phyloP scores from a whole-genome alignment of 805 yeast genomes.

The Yarrowia sp. region DNA sequence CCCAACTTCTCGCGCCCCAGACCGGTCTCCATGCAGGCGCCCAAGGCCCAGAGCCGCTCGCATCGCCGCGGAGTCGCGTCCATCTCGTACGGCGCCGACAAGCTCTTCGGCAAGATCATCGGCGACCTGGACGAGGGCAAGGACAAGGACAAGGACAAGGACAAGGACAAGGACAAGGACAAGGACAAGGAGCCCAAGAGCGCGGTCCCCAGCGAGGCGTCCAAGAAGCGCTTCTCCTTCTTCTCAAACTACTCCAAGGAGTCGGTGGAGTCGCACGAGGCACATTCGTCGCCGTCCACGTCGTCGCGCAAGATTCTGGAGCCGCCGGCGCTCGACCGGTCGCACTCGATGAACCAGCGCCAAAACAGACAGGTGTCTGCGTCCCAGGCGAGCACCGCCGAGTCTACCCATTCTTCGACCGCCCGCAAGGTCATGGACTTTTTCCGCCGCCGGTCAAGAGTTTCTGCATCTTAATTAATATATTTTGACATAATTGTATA shows the following conservation, averaged over 20 bases:
- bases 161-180: neutral
- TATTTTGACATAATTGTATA: neutral
- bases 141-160: neutral
- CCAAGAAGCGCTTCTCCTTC: slow-evolving; percentile 23
- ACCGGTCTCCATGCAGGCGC: slow-evolving; percentile 26
- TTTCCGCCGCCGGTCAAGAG: slow-evolving; percentile 41
- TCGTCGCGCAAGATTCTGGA: slow-evolving; percentile 30
- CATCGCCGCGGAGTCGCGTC: slow-evolving; percentile 34
- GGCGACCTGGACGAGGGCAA: slow-evolving; percentile 24
- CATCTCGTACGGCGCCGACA: slow-evolving; percentile 35
- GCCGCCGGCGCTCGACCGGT: slow-evolving; percentile 30
- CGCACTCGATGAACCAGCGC: slow-evolving; percentile 30
- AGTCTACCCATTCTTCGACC: slow-evolving; percentile 33
- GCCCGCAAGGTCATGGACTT: slow-evolving; percentile 41
- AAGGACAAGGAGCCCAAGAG: neutral
- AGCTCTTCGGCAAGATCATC: slow-evolving; percentile 32
- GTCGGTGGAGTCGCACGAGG: slow-evolving; percentile 2
- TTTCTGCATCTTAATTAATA: slow-evolving; percentile 30
- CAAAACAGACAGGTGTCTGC: slow-evolving; percentile 28
- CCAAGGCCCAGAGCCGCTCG: slow-evolving; percentile 7
- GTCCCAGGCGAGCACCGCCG: slow-evolving; percentile 7
- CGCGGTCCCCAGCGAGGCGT: neutral
- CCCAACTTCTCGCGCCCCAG: slow-evolving; percentile 25
- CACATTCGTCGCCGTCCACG: slow-evolving; percentile 20
- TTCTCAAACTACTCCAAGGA: slow-evolving; percentile 27